These are phyloP conservation scores for Sutorius australiensis DNA, from an alignment of 768 basidiomycete species.

Conservation along the genomic window DNA sequence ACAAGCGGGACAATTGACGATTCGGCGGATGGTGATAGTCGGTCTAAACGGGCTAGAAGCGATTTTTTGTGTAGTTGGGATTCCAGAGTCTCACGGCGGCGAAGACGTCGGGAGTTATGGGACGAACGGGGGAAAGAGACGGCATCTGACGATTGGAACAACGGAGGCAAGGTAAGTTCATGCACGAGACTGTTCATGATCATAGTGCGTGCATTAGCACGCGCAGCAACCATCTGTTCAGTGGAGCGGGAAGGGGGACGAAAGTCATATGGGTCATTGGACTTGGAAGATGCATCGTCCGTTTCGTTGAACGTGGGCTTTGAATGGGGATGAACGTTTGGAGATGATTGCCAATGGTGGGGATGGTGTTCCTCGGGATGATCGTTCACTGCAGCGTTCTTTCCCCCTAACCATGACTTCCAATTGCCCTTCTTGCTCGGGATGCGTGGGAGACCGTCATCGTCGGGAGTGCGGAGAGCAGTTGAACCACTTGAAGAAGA, in stretches of 20 bases:
- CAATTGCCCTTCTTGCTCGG: slow-evolving; percentile 47
- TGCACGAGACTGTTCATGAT: slow-evolving; percentile 46
- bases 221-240: slow-evolving; percentile 31
- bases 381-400: slow-evolving; percentile 29
- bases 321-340: slow-evolving; percentile 20
- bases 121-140: slow-evolving; percentile 55
- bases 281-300: slow-evolving; percentile 37
- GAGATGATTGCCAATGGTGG: slow-evolving; percentile 32
- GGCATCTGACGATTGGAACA: slow-evolving; percentile 37
- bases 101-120: slow-evolving; percentile 38
- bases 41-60: slow-evolving; percentile 45
- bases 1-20: slow-evolving; percentile 44
- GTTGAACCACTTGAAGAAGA: slow-evolving; percentile 58
- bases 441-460: slow-evolving; percentile 40
- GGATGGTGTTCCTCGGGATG: slow-evolving; percentile 23
- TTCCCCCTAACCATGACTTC: slow-evolving; percentile 53
- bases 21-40: slow-evolving; percentile 40
- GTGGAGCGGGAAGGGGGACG: slow-evolving; percentile 15
- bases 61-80: slow-evolving; percentile 47
- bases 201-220: slow-evolving; percentile 39
- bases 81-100: slow-evolving; percentile 39
- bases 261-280: slow-evolving; percentile 33
- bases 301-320: slow-evolving; percentile 22
- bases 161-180: slow-evolving; percentile 43
- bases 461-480: slow-evolving; percentile 56